Evolutionary conservation across 2,329 filamentous ascomycete species (phyloP).

Genomic region (Reticulascus tulasneorum): DNA sequence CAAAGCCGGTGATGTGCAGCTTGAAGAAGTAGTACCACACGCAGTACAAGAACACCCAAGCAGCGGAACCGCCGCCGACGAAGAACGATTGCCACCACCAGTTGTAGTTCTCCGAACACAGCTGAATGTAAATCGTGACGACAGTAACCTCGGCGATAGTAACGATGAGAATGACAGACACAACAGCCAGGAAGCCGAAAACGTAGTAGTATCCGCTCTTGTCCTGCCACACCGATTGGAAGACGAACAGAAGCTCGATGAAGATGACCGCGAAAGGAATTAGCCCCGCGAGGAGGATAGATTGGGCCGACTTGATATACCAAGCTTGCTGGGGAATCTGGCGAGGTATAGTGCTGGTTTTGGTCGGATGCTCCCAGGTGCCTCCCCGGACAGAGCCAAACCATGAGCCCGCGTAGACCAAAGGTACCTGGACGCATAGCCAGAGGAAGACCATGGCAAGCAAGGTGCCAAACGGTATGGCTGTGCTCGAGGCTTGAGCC

Average conservation of each 20-base stretch:
- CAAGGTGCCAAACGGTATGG: conserved; percentile 77
- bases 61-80: conserved; percentile 68
- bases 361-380: conserved; percentile 77
- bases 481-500: conserved; percentile 84
- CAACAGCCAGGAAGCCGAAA: conserved; percentile 78
- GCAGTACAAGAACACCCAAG: conserved; percentile 82
- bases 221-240: conserved; percentile 84
- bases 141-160: conserved; percentile 81
- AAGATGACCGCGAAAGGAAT: conserved; percentile 85
- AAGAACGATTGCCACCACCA: conserved; percentile 94
- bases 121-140: conserved; percentile 75
- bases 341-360: conserved; percentile 66
- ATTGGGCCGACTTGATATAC: conserved; percentile 64
- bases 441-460: conserved; percentile 70
- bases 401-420: conserved; percentile 78
- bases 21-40: conserved; percentile 80
- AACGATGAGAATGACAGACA: conserved; percentile 67
- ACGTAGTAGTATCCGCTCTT: conserved; percentile 92
- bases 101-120: conserved; percentile 81
- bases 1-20: conserved; percentile 75
- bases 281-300: conserved; percentile 68
- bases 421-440: conserved; percentile 80
- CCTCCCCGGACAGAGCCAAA: conserved; percentile 65
- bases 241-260: conserved; percentile 82
- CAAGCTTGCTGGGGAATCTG: conserved; percentile 72